Conservation (phyloP, 345 rosid species). For the Nasturtium officinale region DNA sequence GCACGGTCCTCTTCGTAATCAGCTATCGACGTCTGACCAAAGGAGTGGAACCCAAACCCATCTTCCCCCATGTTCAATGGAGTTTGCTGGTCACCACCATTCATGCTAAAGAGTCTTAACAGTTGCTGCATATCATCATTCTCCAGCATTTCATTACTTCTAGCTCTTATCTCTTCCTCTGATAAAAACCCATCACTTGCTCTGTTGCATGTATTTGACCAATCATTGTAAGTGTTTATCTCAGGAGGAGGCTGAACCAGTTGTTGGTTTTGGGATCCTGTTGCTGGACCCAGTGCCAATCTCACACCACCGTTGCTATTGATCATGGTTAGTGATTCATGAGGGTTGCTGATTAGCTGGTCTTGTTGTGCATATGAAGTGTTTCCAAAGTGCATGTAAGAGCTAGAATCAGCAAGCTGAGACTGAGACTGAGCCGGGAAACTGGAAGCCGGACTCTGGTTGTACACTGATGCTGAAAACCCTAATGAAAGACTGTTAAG, state of each 20-base stretch:
- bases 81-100: slow-evolving; percentile 54
- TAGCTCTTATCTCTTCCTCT: slow-evolving; percentile 81
- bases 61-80: slow-evolving; percentile 57
- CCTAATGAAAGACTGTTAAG: slow-evolving; percentile 10
- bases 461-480: slow-evolving; percentile 54
- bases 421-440: slow-evolving; percentile 56
- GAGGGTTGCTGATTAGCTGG: slow-evolving; percentile 37
- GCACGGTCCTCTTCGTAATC: slow-evolving; percentile 54
- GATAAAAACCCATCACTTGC: slow-evolving; percentile 65
- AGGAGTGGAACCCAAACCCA: slow-evolving; percentile 47
- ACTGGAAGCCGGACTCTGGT: slow-evolving; percentile 47
- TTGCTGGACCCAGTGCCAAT: slow-evolving; percentile 46
- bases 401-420: slow-evolving; percentile 51
- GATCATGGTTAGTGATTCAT: slow-evolving; percentile 38
- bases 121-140: slow-evolving; percentile 93
- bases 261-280: slow-evolving; percentile 48
- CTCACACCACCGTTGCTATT: slow-evolving; percentile 27
- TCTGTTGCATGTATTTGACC: slow-evolving; percentile 51
- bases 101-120: slow-evolving; percentile 73
- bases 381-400: slow-evolving; percentile 54
- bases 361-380: slow-evolving; percentile 57
- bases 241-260: slow-evolving; percentile 47
- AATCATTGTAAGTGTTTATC: slow-evolving; percentile 52
- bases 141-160: slow-evolving; percentile 87
- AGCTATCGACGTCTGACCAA: slow-evolving; percentile 51